A percentile compares a stretch with the other conserved stretches of the same genome.
phyloP scores from a whole-genome alignment of 2,329 filamentous ascomycete species.

The Neofusicoccum sp. region DNA sequence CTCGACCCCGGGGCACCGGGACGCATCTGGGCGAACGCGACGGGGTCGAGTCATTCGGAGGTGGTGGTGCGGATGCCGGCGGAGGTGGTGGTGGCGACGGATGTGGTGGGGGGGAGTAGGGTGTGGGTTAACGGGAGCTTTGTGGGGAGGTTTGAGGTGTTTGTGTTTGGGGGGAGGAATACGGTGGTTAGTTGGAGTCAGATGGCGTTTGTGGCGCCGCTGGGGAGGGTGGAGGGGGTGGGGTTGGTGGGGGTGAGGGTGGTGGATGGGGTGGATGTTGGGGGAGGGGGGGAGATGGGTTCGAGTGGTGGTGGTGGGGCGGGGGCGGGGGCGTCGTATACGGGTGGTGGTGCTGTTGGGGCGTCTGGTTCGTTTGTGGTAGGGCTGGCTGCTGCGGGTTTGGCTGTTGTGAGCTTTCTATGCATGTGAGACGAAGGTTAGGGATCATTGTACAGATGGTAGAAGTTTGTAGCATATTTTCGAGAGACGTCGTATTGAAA shows the following conservation, averaged over 20 bases:
- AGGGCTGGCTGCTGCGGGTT: too few species aligned
- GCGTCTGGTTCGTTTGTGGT: too few species aligned
- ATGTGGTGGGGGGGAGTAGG: conserved; percentile 46
- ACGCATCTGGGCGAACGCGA: conserved; percentile 48
- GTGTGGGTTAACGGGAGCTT: conserved; percentile 46
- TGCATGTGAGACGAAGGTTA: too few species aligned
- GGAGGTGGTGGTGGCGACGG: conserved; percentile 44
- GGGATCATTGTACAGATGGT: too few species aligned
- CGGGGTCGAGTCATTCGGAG: conserved; percentile 45
- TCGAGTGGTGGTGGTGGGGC: not conserved
- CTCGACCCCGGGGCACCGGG: conserved; percentile 58
- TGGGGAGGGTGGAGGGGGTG: conserved; percentile 23
- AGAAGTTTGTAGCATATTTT: too few species aligned
- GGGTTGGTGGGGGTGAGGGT: not conserved
- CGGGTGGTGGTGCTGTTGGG: too few species aligned
- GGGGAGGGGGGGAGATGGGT: not conserved
- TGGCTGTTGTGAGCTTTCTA: too few species aligned
- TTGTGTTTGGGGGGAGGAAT: conserved; percentile 34
- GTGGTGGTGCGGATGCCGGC: conserved; percentile 40
- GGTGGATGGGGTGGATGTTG: not conserved
- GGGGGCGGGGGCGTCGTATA: too few species aligned
- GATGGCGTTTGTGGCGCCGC: conserved; percentile 14
- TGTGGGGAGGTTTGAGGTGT: conserved; percentile 44
- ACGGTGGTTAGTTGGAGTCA: conserved; percentile 14
- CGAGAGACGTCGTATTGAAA: too few species aligned